Percentiles rank a stretch among this genome's conserved stretches.
Evolutionary conservation across 805 yeast genomes (phyloP).

Genomic region (Pichia pseudocactophila): DNA sequence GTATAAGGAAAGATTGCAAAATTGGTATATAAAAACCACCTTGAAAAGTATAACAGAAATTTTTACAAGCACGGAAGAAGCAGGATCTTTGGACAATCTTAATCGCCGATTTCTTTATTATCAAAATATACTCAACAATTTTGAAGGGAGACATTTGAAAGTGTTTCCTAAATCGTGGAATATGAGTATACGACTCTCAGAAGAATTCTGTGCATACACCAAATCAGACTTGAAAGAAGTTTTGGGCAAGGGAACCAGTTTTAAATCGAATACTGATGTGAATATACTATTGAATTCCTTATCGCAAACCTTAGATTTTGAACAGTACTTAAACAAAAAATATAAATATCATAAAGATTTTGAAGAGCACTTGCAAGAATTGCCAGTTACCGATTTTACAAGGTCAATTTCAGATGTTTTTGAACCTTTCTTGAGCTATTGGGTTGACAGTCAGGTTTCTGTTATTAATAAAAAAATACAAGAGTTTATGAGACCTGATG

Average conservation of each 20-base stretch:
- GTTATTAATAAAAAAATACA: conserved; percentile 51
- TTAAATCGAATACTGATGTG: conserved; percentile 35
- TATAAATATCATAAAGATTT: conserved; percentile 37
- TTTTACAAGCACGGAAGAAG: conserved; percentile 78
- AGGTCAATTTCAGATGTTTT: conserved; percentile 54
- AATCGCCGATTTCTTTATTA: conserved; percentile 75
- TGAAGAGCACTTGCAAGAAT: conserved; percentile 29
- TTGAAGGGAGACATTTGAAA: conserved; percentile 38
- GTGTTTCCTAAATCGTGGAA: conserved; percentile 70
- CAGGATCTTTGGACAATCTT: conserved; percentile 86
- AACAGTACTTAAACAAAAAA: conserved; percentile 55
- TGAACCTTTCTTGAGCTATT: conserved; percentile 74
- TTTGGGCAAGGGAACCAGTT: conserved; percentile 32
- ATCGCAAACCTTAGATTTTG: conserved; percentile 78
- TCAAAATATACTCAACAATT: conserved; percentile 55
- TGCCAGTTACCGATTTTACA: conserved; percentile 24
- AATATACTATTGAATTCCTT: conserved; percentile 60
- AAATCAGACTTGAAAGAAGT: conserved; percentile 53
- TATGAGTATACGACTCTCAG: conserved; percentile 52
- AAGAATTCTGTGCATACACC: conserved; percentile 60
- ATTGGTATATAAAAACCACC: conserved; percentile 65
- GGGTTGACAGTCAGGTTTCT: conserved; percentile 81
- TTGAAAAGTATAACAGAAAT: conserved; percentile 68
- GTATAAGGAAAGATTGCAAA: conserved; percentile 49
- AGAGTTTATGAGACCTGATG: conserved; percentile 53